Conservation (phyloP, 768 basidiomycete genomes). For the Neoboletus subvelutipes region DNA sequence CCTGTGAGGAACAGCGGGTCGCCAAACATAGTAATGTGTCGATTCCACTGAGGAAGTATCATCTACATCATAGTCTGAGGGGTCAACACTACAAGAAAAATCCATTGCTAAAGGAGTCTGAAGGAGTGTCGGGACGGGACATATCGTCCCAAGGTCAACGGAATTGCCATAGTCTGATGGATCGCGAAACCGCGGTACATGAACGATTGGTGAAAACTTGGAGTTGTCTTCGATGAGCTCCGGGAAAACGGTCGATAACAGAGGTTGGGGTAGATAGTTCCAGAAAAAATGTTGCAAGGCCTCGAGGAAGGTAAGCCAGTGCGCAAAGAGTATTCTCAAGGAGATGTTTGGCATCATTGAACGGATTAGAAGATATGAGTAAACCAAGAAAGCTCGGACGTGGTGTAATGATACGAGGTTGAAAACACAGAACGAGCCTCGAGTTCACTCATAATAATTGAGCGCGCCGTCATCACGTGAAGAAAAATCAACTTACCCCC, state of each 20-base stretch:
- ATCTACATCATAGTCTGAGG: background rate
- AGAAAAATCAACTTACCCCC: constrained; percentile 16
- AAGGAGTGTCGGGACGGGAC: constrained; percentile 3
- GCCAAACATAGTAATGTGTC: constrained; percentile 2
- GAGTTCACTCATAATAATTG: background rate
- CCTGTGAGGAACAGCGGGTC: background rate
- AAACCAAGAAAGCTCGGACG: background rate
- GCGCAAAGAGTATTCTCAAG: constrained; percentile 7
- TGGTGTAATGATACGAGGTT: background rate
- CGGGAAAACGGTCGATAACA: constrained; percentile 10
- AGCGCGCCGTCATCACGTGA: constrained; percentile 23
- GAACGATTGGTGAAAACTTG: background rate
- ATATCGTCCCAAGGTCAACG: constrained; percentile 2
- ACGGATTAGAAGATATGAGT: background rate
- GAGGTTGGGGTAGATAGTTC: constrained; percentile 6
- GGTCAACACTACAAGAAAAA: constrained; percentile 4
- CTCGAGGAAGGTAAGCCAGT: constrained; percentile 17
- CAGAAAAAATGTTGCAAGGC: constrained; percentile 10
- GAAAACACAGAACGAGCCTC: background rate
- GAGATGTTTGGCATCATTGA: constrained; percentile 1
- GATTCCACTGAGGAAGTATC: background rate
- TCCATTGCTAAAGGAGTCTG: background rate
- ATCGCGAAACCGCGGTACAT: background rate
- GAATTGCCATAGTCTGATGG: background rate
- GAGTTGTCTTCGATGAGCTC: constrained; percentile 4